Base-by-base conservation (phyloP, 345 rosid genomes). In the Eucalyptus tenuipes region DNA sequence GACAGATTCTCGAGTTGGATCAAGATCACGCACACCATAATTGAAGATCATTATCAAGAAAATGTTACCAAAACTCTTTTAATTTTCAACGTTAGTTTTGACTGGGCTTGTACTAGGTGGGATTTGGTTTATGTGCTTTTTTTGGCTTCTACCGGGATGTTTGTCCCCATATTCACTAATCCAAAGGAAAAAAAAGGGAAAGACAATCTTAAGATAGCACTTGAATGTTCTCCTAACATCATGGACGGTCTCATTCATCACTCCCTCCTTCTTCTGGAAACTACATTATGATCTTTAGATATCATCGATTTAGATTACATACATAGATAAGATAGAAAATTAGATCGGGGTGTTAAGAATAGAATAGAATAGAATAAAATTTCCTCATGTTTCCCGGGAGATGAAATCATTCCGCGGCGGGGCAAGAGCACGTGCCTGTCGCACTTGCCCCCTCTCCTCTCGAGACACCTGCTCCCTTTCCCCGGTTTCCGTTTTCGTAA, bases 11-110 rank as follows among this genome's bases (percentile, higher is more conserved):
- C 25, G 1, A 52, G 10, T 52, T 18, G 57, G 57, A 52, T 1
- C 0, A 18, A 1, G 24, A 22, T 13, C 6, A 0, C 24, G 27
- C 0, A 24, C 27, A 24, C 61, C 0, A 0, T 0, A 55, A 29
- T 55, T 55, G 15, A 59, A 11, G 15, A 27, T 59, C n/a, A 27
- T 59, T 27, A 27, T 12, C 1, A n/a, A n/a, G n/a, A n/a, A n/a
- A n/a, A n/a, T n/a, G n/a, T 59, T 59, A 12, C 4, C 31, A 13
- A 13, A 59, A 12, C 7, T 24, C 2, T 59, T 57, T 24, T 12
- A 59, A 59, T 59, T 12, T 3, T 59, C 31, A 6, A 29, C 1
- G 33, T 27, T 27, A 12, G 16, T 59, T 59, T 59, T 27, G 31
- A 59, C 6, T 13, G 8, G 31, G 68, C 27, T 59, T 5, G 31